Evolutionary conservation across 257 asterid species (phyloP), one percentile per base, ranked within the genome.

Genomic region (Thymus quinquecostatus): DNA sequence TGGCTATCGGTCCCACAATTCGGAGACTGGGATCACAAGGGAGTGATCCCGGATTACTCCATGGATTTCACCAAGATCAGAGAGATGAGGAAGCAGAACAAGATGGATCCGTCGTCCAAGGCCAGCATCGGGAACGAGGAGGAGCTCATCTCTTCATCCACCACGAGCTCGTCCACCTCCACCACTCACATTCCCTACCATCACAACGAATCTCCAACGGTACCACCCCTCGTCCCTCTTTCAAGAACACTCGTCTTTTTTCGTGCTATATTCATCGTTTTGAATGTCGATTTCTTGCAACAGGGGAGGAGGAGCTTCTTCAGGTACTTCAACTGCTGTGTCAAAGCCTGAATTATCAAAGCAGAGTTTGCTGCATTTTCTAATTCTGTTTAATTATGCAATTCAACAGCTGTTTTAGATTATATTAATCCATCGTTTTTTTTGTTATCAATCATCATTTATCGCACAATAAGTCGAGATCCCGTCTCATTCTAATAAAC

Each of bases 291-390:
- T 66, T 34, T 21, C 32, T 5, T 64, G 75, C 21, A 41, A 49
- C 87, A 87, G 96, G 72, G 78, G 58, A 82, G 92, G 79, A 84
- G 95, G 74, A 86, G 88, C 78, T 76, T 89, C 73, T 87, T 87
- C 81, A 80, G 90, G 75, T 89, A 78, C 82, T 89, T 89, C 88
- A 89, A 87, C 78, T 89, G 96, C 79, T 89, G 90, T 48, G 92
- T 83, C 54, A 89, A 84, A 64, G 92, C 95, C 45, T 89, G 69
- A 81, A 10, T 27, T 4, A 8, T 12, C 28, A 36, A 7, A 44
- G 58, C 21, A 51, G 13, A 43, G 5, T 48, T 63, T 56, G 63
- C 28, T 53, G 44, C 65, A 32, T 13, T 33, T 32, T 45, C 32
- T 0, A 28, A 11, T 29, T 28, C 4, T 10, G 54, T 65, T 21